These are phyloP conservation scores for Russula foetens DNA, from an alignment of 768 basidiomycete species.

Conservation along the genomic window DNA sequence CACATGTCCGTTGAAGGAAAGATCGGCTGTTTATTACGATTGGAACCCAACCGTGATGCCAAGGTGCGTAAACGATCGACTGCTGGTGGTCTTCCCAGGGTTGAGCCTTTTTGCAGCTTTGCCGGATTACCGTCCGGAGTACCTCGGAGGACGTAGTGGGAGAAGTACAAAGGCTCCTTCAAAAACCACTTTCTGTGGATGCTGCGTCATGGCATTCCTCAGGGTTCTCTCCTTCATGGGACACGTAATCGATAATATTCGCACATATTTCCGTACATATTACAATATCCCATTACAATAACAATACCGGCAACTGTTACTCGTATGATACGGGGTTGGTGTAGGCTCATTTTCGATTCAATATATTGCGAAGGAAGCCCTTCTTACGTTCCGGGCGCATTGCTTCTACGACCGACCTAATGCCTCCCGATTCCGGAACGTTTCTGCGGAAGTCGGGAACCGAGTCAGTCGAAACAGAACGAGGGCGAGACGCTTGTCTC, in stretches of 20 bases:
- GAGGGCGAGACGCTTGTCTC: conserved; percentile 31
- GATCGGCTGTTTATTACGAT: conserved; percentile 85
- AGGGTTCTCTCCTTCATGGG: not conserved
- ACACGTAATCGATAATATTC: conserved; percentile 12
- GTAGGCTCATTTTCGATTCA: conserved; percentile 30
- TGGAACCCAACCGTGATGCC: conserved; percentile 94
- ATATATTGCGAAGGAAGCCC: conserved; percentile 35
- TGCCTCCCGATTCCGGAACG: not conserved
- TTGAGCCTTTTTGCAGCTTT: conserved; percentile 46
- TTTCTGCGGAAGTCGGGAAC: conserved; percentile 28
- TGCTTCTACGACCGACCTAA: not conserved
- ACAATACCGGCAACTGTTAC: not conserved
- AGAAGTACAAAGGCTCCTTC: conserved; percentile 52
- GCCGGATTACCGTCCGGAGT: conserved; percentile 87
- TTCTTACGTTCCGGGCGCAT: conserved; percentile 25
- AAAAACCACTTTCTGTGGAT: conserved; percentile 31
- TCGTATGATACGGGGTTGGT: not conserved
- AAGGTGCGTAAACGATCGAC: conserved; percentile 49
- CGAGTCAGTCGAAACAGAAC: conserved; percentile 52
- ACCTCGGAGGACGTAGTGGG: conserved; percentile 86
- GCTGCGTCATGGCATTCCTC: conserved; percentile 17
- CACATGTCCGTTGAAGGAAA: conserved; percentile 90
- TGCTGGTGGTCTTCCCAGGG: not conserved
- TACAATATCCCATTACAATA: conserved; percentile 8
- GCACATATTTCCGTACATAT: conserved; percentile 16